Percentiles rank a stretch among this genome's conserved stretches.
phyloP scores from a whole-genome alignment of 106 monocot genomes.

The Alisma plantagoaquatica region DNA sequence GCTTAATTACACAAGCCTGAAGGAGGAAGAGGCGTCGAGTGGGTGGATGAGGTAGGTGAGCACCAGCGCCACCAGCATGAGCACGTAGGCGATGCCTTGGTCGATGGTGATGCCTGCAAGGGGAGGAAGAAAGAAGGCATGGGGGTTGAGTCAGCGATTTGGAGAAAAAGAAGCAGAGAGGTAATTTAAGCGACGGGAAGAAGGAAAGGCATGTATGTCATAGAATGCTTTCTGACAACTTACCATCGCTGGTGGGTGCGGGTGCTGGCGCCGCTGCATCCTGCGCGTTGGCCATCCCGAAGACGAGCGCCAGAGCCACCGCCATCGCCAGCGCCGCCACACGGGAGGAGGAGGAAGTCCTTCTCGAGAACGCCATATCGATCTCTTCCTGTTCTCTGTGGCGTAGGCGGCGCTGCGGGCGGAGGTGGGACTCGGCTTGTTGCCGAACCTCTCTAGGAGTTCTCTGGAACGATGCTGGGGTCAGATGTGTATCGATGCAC shows the following conservation, averaged over 20 bases:
- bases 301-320: background rate
- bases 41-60: constrained; percentile 56
- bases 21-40: constrained; percentile 37
- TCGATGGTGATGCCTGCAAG: constrained; percentile 40
- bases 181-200: background rate
- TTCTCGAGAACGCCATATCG: no score
- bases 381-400: no score
- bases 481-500: no score
- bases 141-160: background rate
- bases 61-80: constrained; percentile 57
- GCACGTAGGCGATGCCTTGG: constrained; percentile 40
- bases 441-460: no score
- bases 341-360: no score
- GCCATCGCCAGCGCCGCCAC: background rate
- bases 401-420: no score
- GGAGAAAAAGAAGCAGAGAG: background rate
- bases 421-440: no score
- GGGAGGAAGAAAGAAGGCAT: background rate
- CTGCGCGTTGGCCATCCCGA: constrained; percentile 5
- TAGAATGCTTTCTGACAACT: no score
- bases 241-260: constrained; percentile 5
- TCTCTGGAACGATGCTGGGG: no score
- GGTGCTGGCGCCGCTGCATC: constrained; percentile 7
- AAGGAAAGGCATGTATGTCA: no score
- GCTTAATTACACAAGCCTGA: no score